These are phyloP conservation scores for Sporormia fimetaria DNA, from an alignment of 495 filamentous ascomycete genomes.

Conservation along the genomic window DNA sequence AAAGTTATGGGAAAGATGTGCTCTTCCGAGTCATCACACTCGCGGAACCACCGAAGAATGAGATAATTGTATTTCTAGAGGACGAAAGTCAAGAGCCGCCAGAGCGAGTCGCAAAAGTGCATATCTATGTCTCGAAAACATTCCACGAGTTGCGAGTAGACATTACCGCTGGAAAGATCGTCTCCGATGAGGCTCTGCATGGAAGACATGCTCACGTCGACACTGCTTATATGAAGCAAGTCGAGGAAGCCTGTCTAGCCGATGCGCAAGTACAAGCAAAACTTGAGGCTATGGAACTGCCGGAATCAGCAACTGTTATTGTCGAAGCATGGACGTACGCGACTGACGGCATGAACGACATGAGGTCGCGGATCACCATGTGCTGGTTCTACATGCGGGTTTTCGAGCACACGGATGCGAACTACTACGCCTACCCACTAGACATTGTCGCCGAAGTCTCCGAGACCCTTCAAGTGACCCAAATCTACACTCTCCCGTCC, in stretches of 20 bases:
- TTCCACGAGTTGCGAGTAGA: slow-evolving; percentile 10
- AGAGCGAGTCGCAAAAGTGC: slow-evolving; percentile 7
- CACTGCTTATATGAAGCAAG: slow-evolving; percentile 14
- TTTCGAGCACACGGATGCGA: slow-evolving; percentile 6
- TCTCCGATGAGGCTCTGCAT: slow-evolving; percentile 2
- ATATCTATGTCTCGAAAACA: slow-evolving; percentile 4
- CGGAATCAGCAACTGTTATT: slow-evolving; percentile 27
- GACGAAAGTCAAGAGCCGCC: neutral
- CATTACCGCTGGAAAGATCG: neutral
- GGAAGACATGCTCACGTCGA: slow-evolving; percentile 14
- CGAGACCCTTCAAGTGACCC: slow-evolving; percentile 7
- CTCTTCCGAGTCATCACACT: slow-evolving; percentile 16
- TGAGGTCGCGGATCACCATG: slow-evolving; percentile 29
- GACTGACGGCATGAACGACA: slow-evolving; percentile 35
- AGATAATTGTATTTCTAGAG: slow-evolving; percentile 7
- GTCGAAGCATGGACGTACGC: slow-evolving; percentile 36
- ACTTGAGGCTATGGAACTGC: slow-evolving; percentile 27
- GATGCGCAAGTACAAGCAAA: slow-evolving; percentile 17
- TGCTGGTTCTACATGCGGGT: slow-evolving; percentile 21
- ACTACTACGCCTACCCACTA: slow-evolving; percentile 19
- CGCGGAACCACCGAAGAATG: slow-evolving; percentile 12
- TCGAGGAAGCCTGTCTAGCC: slow-evolving; percentile 8
- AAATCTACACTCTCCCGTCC: slow-evolving; percentile 10
- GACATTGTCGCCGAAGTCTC: slow-evolving; percentile 15
- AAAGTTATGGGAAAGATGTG: neutral